These are phyloP conservation scores for Conticribra guillardii DNA, from an alignment of 108 stramenopile genomes.

Conservation along the genomic window DNA sequence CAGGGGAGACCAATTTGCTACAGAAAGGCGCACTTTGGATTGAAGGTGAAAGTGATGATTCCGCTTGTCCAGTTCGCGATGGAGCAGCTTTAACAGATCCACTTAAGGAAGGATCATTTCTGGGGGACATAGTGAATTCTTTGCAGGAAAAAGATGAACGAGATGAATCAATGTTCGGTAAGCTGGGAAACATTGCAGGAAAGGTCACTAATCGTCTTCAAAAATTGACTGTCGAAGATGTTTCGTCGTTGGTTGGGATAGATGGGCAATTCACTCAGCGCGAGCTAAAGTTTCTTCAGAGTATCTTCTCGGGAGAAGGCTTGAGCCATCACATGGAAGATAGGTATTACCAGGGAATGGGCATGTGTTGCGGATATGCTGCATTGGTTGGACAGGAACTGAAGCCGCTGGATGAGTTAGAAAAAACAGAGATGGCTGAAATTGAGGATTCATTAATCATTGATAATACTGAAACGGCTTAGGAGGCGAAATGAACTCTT, in stretches of 20 bases:
- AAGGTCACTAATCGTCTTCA: constrained; percentile 57
- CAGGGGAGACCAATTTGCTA: constrained; percentile 11
- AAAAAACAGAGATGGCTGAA: constrained; percentile 9
- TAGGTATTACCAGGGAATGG: constrained; percentile 78
- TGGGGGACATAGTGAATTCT: constrained; percentile 64
- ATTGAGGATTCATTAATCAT: too few species aligned
- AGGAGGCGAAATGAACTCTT: too few species aligned
- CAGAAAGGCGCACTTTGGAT: constrained; percentile 60
- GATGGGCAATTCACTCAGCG: constrained; percentile 70
- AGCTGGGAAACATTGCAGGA: constrained; percentile 32
- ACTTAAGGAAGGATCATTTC: constrained; percentile 63
- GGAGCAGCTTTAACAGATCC: constrained; percentile 62
- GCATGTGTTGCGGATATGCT: constrained; percentile 69
- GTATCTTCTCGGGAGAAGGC: constrained; percentile 70
- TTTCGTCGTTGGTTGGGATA: constrained; percentile 73
- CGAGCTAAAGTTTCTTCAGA: constrained; percentile 71
- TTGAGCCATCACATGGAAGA: constrained; percentile 86
- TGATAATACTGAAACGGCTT: too few species aligned
- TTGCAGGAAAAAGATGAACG: constrained; percentile 21
- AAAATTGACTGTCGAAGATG: constrained; percentile 56
- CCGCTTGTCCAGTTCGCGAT: constrained; percentile 78
- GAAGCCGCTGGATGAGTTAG: constrained; percentile 35
- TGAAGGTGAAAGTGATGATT: constrained; percentile 73
- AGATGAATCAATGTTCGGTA: constrained; percentile 17
- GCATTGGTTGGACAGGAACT: constrained; percentile 72